phyloP scores from a whole-genome alignment of 2,329 filamentous ascomycete species.

The Colletotrichum sp. region DNA sequence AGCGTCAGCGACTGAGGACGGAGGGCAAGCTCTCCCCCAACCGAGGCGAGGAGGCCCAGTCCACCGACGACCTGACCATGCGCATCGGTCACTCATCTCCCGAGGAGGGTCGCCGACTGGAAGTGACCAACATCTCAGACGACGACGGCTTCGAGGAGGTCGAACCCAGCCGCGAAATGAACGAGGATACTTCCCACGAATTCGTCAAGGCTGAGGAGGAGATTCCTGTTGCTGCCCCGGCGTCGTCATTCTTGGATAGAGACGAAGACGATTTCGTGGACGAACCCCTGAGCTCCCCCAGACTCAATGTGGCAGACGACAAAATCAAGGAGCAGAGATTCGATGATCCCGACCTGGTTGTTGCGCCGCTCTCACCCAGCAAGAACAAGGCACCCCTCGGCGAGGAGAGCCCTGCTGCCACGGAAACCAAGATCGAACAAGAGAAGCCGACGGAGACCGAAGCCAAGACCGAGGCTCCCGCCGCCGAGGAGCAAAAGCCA shows the following conservation, averaged over 20 bases:
- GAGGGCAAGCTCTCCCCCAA: constrained; percentile 70
- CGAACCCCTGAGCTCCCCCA: constrained; percentile 74
- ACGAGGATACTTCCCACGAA: constrained; percentile 74
- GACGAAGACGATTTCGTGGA: constrained; percentile 80
- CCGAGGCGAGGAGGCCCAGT: constrained; percentile 45
- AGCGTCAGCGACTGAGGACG: constrained; percentile 78
- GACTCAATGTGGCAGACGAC: constrained; percentile 65
- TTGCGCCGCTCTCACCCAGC: constrained; percentile 62
- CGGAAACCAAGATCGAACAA: constrained; percentile 11
- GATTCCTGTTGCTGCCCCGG: constrained; percentile 33
- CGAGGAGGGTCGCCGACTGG: constrained; percentile 72
- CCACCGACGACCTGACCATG: constrained; percentile 69
- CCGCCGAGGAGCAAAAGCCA: neutral
- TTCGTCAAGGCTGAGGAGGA: constrained; percentile 67
- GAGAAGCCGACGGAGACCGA: constrained; percentile 6
- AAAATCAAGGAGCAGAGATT: constrained; percentile 57
- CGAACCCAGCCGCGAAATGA: constrained; percentile 69
- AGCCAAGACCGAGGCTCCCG: neutral
- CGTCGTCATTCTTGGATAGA: constrained; percentile 43
- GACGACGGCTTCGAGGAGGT: constrained; percentile 97
- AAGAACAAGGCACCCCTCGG: constrained; percentile 32
- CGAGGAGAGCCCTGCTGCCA: constrained; percentile 19
- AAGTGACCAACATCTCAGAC: constrained; percentile 82
- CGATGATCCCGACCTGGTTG: constrained; percentile 61
- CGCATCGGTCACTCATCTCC: constrained; percentile 52